phyloP scores from a whole-genome alignment of 2,329 filamentous ascomycete species.

The Trichophaea hybrida region DNA sequence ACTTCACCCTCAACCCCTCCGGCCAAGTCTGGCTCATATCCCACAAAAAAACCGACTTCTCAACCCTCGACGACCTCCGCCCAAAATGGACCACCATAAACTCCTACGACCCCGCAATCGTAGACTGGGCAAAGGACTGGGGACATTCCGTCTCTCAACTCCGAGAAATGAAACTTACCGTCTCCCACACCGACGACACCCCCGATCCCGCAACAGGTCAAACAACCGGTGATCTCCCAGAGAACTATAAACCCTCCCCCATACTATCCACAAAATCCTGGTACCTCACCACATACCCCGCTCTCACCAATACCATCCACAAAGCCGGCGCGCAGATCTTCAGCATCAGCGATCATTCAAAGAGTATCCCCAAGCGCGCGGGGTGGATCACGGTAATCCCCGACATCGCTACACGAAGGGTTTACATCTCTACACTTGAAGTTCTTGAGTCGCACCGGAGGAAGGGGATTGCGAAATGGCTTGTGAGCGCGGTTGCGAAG shows the following conservation, averaged over 20 bases:
- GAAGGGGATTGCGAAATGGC: slow-evolving; percentile 5
- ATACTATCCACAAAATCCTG: not conserved
- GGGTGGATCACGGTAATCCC: slow-evolving; percentile 6
- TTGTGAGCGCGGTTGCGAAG: slow-evolving; percentile 5
- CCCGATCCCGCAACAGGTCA: not conserved
- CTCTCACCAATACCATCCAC: not conserved
- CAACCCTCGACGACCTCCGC: not conserved
- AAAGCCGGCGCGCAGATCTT: slow-evolving; percentile 11
- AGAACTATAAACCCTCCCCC: slow-evolving; percentile 3
- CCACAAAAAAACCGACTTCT: not conserved
- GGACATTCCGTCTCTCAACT: not conserved
- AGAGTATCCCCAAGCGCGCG: not conserved
- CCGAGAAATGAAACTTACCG: slow-evolving; percentile 10
- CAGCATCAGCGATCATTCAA: not conserved
- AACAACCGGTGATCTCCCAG: not conserved
- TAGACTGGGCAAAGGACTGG: slow-evolving; percentile 2
- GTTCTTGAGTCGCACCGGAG: slow-evolving; percentile 3
- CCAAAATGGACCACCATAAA: slow-evolving; percentile 8
- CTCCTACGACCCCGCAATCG: slow-evolving; percentile 9
- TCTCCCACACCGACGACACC: not conserved
- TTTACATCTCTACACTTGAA: slow-evolving; percentile 11
- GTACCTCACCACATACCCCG: not conserved
- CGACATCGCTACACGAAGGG: not conserved
- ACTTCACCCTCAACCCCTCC: slow-evolving; percentile 7
- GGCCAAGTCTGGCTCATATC: slow-evolving; percentile 9